phyloP scores from a whole-genome alignment of 768 basidiomycete genomes.

The Astraeus odoratus region DNA sequence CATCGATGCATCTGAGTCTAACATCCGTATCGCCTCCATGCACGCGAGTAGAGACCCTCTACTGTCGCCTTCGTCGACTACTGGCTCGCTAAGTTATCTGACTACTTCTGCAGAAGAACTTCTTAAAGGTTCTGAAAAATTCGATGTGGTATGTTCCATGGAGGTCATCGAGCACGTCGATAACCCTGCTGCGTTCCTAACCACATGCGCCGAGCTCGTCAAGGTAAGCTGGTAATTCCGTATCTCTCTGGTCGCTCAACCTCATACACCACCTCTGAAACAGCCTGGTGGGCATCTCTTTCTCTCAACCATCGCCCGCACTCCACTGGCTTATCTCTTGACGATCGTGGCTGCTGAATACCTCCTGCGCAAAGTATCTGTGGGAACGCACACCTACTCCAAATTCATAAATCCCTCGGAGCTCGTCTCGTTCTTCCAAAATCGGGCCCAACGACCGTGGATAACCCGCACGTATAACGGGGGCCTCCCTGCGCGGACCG shows the following conservation, averaged over 20 bases:
- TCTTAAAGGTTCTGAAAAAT: conserved; percentile 54
- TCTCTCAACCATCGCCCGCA: conserved; percentile 91
- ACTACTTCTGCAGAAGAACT: conserved; percentile 74
- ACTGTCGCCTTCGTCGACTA: conserved; percentile 30
- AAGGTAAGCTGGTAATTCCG: conserved; percentile 49
- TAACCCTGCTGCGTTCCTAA: conserved; percentile 78
- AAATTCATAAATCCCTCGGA: conserved; percentile 89
- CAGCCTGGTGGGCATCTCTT: conserved; percentile 96
- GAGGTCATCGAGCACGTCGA: conserved; percentile 98
- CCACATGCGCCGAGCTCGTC: conserved; percentile 73
- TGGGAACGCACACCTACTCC: conserved; percentile 85
- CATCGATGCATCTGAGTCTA: conserved; percentile 87
- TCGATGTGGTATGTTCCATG: conserved; percentile 94
- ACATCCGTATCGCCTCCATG: conserved; percentile 76
- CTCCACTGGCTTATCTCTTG: conserved; percentile 61
- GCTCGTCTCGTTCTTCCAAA: conserved; percentile 74
- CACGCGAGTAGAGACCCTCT: conserved; percentile 77
- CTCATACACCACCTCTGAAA: not conserved
- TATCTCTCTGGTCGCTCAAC: not conserved
- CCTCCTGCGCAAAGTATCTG: conserved; percentile 68
- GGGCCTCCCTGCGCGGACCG: conserved; percentile 47
- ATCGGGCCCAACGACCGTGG: conserved; percentile 41
- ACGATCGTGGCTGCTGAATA: conserved; percentile 79
- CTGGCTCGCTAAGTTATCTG: conserved; percentile 50
- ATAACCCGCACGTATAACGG: conserved; percentile 44